phyloP scores from a whole-genome alignment of 1,284 basidiomycete genomes.

The Puccinia hordei region DNA sequence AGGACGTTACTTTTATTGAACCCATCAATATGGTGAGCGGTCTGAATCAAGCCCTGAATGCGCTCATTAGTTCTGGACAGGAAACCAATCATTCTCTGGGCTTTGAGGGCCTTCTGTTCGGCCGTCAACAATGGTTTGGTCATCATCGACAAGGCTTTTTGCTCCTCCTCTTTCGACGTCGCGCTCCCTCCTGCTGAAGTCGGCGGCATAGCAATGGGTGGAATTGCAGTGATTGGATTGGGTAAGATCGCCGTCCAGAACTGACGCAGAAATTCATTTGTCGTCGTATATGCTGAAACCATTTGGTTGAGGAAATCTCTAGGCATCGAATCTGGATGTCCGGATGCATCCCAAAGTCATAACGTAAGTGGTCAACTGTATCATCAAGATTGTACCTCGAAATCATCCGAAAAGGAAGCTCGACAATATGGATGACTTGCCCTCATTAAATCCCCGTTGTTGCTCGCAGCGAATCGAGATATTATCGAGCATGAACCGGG shows the following conservation, averaged over 20 bases:
- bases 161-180: conserved; percentile 48
- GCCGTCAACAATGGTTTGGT: conserved; percentile 51
- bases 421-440: background rate
- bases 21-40: background rate
- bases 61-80: conserved; percentile 76
- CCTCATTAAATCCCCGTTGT: conserved; percentile 61
- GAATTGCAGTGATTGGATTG: conserved; percentile 62
- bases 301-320: conserved; percentile 75
- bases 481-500: conserved; percentile 75
- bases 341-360: background rate
- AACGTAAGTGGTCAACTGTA: conserved; percentile 9
- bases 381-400: background rate
- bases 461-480: conserved; percentile 69
- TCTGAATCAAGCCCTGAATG: conserved; percentile 71
- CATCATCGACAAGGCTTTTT: background rate
- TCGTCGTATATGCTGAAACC: conserved; percentile 83
- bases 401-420: background rate
- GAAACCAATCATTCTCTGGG: conserved; percentile 80
- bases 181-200: conserved; percentile 63
- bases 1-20: conserved; percentile 15
- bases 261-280: conserved; percentile 92
- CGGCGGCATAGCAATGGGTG: conserved; percentile 63
- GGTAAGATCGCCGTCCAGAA: conserved; percentile 91
- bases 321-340: conserved; percentile 71
- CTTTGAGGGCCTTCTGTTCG: conserved; percentile 69